Conservation (phyloP, 225 moss, liverwort and hornwort genomes). For the Bryoerythrophyllum caledonicum region DNA sequence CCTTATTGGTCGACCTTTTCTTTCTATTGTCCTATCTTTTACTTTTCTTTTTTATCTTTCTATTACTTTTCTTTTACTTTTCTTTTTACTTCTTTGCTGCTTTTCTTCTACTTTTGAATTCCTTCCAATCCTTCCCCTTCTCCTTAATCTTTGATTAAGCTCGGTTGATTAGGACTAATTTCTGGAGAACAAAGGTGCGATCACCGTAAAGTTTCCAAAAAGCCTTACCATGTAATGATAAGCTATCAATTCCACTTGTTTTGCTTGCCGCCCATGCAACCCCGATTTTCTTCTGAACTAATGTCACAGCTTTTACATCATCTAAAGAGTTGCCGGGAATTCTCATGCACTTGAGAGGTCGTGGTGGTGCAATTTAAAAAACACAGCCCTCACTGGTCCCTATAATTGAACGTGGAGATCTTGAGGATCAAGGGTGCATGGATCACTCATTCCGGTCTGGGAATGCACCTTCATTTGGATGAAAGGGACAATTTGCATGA, state of each 20-base stretch:
- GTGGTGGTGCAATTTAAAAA: neutral
- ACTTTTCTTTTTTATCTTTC: no score
- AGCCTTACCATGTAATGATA: neutral
- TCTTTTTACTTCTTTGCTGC: no score
- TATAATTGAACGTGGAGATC: neutral
- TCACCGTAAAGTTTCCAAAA: neutral
- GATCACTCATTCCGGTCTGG: neutral
- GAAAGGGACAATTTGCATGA: no score
- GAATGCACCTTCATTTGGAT: conserved; percentile 3
- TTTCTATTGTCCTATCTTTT: no score
- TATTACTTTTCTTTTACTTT: no score
- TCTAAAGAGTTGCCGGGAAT: neutral
- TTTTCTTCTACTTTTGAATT: no score
- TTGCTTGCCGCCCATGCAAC: neutral
- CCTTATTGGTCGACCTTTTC: no score
- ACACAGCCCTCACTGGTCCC: neutral
- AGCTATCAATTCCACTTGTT: neutral
- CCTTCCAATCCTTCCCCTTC: no score
- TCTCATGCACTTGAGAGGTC: neutral
- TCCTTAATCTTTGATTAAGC: no score
- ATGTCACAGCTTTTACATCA: neutral
- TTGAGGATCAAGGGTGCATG: neutral
- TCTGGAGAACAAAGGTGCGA: neutral
- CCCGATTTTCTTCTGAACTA: neutral
- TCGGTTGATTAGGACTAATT: no score